Evolutionary conservation across 176 grass and related monocot genomes (phyloP).

Genomic region (Aegilops longissima): DNA sequence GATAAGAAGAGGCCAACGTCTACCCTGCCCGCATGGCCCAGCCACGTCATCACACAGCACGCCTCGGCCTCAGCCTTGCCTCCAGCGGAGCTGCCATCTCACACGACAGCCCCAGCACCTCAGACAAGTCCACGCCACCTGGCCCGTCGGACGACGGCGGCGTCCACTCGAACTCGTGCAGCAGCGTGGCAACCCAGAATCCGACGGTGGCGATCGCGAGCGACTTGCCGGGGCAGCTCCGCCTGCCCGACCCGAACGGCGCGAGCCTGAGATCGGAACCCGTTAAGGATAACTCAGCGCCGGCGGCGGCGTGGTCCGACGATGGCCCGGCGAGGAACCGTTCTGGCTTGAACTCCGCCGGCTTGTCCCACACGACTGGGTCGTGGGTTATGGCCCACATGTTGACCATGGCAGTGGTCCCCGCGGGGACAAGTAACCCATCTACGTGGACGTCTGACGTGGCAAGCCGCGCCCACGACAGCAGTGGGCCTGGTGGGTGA

Average conservation of each 20-base stretch:
- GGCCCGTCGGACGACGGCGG: background rate
- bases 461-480: conserved; percentile 78
- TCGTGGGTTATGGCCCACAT: conserved; percentile 92
- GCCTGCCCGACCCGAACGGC: conserved; percentile 69
- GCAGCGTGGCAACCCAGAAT: conserved; percentile 58
- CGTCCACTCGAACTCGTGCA: conserved; percentile 71
- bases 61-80: conserved; percentile 40
- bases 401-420: conserved; percentile 87
- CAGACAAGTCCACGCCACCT: conserved; percentile 51
- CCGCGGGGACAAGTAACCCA: conserved; percentile 42
- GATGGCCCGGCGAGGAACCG: conserved; percentile 28
- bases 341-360: conserved; percentile 47
- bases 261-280: conserved; percentile 73
- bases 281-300: conserved; percentile 27
- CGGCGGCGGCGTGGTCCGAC: background rate
- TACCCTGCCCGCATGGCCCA: background rate
- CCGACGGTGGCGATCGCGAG: conserved; percentile 60
- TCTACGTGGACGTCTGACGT: conserved; percentile 50
- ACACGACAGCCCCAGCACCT: conserved; percentile 74
- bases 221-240: conserved; percentile 73
- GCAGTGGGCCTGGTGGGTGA: conserved; percentile 79
- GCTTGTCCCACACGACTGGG: conserved; percentile 40
- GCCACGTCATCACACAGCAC: background rate
- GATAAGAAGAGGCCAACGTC: background rate
- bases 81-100: conserved; percentile 74